Conservation (phyloP, 2,329 filamentous ascomycete genomes). For the Microcyclospora tardicrescens region DNA sequence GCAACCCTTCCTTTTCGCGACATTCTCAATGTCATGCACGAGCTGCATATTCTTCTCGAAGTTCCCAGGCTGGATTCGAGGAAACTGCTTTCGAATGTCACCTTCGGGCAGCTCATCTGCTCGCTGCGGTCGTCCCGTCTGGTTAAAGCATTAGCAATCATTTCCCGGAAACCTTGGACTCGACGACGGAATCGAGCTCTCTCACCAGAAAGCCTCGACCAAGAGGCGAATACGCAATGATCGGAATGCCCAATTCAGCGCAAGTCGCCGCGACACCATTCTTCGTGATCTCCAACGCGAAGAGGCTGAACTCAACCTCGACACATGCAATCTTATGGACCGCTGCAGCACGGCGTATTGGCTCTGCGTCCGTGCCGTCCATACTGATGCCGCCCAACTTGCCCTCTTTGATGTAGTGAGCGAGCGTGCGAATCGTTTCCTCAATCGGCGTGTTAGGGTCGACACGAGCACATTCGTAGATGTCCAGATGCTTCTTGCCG, state of each 20-base stretch:
- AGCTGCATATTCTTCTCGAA: constrained; percentile 55
- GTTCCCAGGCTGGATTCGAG: constrained; percentile 51
- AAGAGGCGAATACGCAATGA: constrained; percentile 59
- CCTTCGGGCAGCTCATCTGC: constrained; percentile 40
- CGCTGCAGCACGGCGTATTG: constrained; percentile 33
- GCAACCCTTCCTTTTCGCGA: constrained; percentile 47
- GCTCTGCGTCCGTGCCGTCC: constrained; percentile 37
- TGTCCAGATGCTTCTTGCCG: constrained; percentile 45
- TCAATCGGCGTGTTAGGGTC: constrained; percentile 39
- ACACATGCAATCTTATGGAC: constrained; percentile 34
- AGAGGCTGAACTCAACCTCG: constrained; percentile 45
- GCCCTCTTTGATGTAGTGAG: constrained; percentile 39
- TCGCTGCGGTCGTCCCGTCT: no score
- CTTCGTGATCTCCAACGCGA: constrained; percentile 4
- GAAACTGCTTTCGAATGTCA: constrained; percentile 33
- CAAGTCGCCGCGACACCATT: constrained; percentile 2
- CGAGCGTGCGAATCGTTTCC: constrained; percentile 31
- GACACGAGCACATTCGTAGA: constrained; percentile 47
- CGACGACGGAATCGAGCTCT: constrained; percentile 26
- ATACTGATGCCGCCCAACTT: constrained; percentile 39
- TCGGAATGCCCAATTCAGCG: constrained; percentile 42
- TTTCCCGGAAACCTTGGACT: no score
- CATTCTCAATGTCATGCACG: constrained; percentile 41
- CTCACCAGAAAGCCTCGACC: constrained; percentile 45
- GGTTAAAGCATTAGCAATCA: no score